Base-by-base conservation (phyloP, 495 filamentous ascomycete species). In the Choiromyces venosus region DNA sequence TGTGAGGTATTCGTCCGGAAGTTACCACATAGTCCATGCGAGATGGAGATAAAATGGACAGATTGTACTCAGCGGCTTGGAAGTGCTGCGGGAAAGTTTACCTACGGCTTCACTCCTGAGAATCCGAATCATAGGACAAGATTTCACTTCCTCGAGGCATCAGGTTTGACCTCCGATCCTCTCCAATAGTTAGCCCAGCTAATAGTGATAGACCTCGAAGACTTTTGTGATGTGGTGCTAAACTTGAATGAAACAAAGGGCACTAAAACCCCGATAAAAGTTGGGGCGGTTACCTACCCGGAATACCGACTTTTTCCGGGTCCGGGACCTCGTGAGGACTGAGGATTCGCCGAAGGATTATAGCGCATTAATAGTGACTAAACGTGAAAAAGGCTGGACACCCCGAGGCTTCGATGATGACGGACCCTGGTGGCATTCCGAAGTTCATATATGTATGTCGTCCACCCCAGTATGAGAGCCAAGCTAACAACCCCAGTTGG, bases 31-130 rank as follows among this genome's bases (percentile, higher is more conserved):
- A 72, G 76, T n/a, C 78, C 82, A 10, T 79, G 78, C 14, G 76
- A 82, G 39, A 68, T 83, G 5, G 78, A 81, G n/a, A 65, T 84
- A 14, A 83, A 81, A 74, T 85, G 84, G 84, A 85, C 84, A 0
- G 83, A 85, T 74, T 83, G 82, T 19, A 81, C 79, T 37, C 83
- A 85, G n/a, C n/a, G n/a, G n/a, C n/a, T n/a, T n/a, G n/a, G n/a
- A n/a, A n/a, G n/a, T n/a, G n/a, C n/a, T n/a, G n/a, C n/a, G n/a
- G n/a, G n/a, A n/a, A n/a, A n/a, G n/a, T n/a, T n/a, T n/a, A n/a
- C n/a, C n/a, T n/a, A n/a, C n/a, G n/a, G n/a, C n/a, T n/a, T n/a
- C n/a, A n/a, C n/a, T n/a, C n/a, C n/a, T n/a, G n/a, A n/a, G n/a
- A n/a, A n/a, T n/a, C n/a, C n/a, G n/a, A n/a, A n/a, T n/a, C n/a